Evolutionary conservation across 306 rosid genomes (phyloP).

Genomic region (Macrotyloma uniflorum): DNA sequence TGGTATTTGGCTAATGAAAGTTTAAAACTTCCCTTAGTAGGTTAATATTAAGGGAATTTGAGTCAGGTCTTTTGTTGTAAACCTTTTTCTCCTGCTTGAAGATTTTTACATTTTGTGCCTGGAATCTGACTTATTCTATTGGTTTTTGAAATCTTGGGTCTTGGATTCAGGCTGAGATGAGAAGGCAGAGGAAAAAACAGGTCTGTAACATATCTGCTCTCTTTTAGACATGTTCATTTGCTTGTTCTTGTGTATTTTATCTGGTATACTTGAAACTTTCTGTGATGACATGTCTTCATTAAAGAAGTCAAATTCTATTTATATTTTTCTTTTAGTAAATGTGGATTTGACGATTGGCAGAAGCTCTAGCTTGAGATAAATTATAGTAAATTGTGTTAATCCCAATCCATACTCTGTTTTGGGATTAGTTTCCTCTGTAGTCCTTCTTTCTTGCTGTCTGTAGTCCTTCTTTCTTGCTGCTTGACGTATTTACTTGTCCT

Average conservation of each 20-base stretch:
- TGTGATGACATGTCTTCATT: conserved; percentile 3
- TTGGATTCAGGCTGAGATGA: conserved; percentile 67
- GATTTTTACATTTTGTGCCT: conserved; percentile 19
- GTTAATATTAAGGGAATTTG: conserved; percentile 1
- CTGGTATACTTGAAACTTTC: background rate
- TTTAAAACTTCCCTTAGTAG: background rate
- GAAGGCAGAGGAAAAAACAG: conserved; percentile 61
- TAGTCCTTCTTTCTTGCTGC: conserved; percentile 18
- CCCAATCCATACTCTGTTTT: background rate
- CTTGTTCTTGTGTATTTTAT: conserved; percentile 1
- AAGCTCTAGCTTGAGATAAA: conserved; percentile 15
- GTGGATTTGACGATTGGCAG: background rate
- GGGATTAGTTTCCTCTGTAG: background rate
- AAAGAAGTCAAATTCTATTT: background rate
- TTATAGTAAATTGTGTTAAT: background rate
- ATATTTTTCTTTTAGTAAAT: background rate
- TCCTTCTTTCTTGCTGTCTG: conserved; percentile 2
- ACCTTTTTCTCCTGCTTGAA: background rate
- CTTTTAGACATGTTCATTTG: background rate
- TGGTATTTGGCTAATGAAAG: background rate
- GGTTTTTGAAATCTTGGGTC: conserved; percentile 40
- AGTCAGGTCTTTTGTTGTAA: background rate
- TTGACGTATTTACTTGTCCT: background rate
- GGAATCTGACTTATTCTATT: conserved; percentile 24
- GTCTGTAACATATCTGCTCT: conserved; percentile 44